Evolutionary conservation across 306 rosid genomes (phyloP).

Genomic region (Cucumis hystrix): DNA sequence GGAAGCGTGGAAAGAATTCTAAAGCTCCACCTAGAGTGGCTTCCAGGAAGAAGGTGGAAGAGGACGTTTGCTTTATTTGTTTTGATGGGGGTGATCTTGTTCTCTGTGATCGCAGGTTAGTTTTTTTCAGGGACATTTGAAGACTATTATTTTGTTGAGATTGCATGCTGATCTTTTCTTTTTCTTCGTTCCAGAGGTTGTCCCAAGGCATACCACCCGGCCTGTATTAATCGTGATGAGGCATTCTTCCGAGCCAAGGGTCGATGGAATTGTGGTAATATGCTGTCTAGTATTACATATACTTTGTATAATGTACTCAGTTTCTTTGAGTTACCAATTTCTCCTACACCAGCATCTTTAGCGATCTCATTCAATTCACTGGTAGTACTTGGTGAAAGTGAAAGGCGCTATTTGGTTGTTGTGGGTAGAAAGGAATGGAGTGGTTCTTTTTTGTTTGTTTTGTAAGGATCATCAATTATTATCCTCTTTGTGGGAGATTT

Average conservation of each 20-base stretch:
- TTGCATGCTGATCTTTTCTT: conserved; percentile 7
- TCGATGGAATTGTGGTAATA: conserved; percentile 91
- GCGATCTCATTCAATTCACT: not conserved
- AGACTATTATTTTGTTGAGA: not conserved
- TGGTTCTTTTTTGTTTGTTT: not conserved
- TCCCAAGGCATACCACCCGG: conserved; percentile 96
- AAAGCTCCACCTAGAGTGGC: conserved; percentile 35
- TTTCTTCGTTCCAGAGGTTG: conserved; percentile 62
- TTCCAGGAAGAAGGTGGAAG: conserved; percentile 63
- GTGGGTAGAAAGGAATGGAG: not conserved
- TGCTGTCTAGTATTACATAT: not conserved
- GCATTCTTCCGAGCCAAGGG: conserved; percentile 96
- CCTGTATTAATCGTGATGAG: conserved; percentile 82
- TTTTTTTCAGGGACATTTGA: not conserved
- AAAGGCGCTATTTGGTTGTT: not conserved
- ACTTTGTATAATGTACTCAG: not conserved
- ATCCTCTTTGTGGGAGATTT: not conserved
- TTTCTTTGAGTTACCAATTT: not conserved
- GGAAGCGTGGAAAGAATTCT: conserved; percentile 67
- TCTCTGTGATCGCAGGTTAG: conserved; percentile 89
- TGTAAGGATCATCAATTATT: not conserved
- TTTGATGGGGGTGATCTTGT: conserved; percentile 98
- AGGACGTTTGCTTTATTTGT: conserved; percentile 98
- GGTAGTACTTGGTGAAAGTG: not conserved
- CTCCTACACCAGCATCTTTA: not conserved